phyloP scores from a whole-genome alignment of 2,329 filamentous ascomycete species.

The Fusarium xylarioides region DNA sequence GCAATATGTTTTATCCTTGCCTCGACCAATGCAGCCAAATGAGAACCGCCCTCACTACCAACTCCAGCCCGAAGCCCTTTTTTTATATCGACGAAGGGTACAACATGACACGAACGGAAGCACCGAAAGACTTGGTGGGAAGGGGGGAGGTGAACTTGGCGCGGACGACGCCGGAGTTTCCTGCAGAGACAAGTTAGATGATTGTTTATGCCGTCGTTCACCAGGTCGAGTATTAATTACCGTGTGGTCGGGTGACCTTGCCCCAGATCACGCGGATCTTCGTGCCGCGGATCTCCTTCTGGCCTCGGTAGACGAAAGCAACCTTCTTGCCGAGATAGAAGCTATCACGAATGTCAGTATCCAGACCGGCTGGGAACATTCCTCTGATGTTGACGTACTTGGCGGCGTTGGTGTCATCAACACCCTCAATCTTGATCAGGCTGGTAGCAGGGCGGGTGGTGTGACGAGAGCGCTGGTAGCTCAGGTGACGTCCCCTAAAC shows the following conservation, averaged over 20 bases:
- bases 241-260: slow-evolving; percentile 96
- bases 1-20: slow-evolving; percentile 64
- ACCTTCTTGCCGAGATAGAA: slow-evolving; percentile 99
- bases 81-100: slow-evolving; percentile 99
- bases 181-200: slow-evolving; percentile 54
- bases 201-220: not conserved
- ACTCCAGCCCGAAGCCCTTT: slow-evolving; percentile 64
- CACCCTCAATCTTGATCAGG: slow-evolving; percentile 98
- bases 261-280: slow-evolving; percentile 99
- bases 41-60: slow-evolving; percentile 71
- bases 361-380: not conserved
- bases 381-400: slow-evolving; percentile 66
- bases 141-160: slow-evolving; percentile 98
- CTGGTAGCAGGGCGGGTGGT: slow-evolving; percentile 89
- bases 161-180: slow-evolving; percentile 97
- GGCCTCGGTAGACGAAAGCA: slow-evolving; percentile 97
- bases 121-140: slow-evolving; percentile 95
- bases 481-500: slow-evolving; percentile 92
- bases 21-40: slow-evolving; percentile 68
- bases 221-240: slow-evolving; percentile 60
- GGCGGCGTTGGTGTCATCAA: slow-evolving; percentile 88
- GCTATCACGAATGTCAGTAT: slow-evolving; percentile 52
- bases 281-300: slow-evolving; percentile 93
- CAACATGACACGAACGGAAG: slow-evolving; percentile 95
- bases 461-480: slow-evolving; percentile 95